phyloP scores from a whole-genome alignment of 306 rosid genomes.

The Rosa lucieae region DNA sequence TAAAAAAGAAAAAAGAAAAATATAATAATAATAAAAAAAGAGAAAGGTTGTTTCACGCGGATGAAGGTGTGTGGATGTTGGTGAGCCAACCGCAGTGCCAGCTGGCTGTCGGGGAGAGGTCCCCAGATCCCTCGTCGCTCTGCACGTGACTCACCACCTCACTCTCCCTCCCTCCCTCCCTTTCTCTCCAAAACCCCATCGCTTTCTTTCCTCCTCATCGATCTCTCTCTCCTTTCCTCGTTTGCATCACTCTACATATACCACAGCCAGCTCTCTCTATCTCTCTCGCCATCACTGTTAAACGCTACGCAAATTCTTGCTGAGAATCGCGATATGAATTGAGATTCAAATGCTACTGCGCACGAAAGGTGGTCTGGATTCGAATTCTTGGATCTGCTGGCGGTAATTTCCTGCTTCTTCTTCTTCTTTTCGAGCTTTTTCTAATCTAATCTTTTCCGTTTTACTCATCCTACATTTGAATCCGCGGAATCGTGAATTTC shows the following conservation, averaged over 20 bases:
- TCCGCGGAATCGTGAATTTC: not conserved
- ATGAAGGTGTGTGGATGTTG: slow-evolving; percentile 91
- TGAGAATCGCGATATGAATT: slow-evolving; percentile 15
- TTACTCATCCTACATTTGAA: slow-evolving; percentile 8
- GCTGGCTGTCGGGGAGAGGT: slow-evolving; percentile 99
- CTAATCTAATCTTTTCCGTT: not conserved
- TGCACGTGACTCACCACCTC: slow-evolving; percentile 79
- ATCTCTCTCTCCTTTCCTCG: slow-evolving; percentile 7
- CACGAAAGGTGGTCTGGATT: slow-evolving; percentile 30
- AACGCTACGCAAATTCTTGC: not conserved
- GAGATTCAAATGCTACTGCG: slow-evolving; percentile 51
- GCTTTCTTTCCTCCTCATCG: slow-evolving; percentile 23
- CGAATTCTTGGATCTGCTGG: slow-evolving; percentile 73
- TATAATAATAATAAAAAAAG: not conserved
- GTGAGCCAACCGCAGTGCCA: slow-evolving; percentile 91
- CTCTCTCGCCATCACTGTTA: not conserved
- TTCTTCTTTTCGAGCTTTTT: slow-evolving; percentile 6
- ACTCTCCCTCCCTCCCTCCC: slow-evolving; percentile 29
- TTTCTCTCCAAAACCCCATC: slow-evolving; percentile 35
- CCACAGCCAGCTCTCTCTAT: not conserved
- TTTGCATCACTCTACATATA: slow-evolving; percentile 23
- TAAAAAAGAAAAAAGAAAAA: too few relatives aligned
- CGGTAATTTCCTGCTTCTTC: slow-evolving; percentile 47
- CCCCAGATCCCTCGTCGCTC: slow-evolving; percentile 52
- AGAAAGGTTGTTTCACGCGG: slow-evolving; percentile 61